Base-by-base conservation (phyloP, 345 rosid genomes). In the Salix arbutifolia region DNA sequence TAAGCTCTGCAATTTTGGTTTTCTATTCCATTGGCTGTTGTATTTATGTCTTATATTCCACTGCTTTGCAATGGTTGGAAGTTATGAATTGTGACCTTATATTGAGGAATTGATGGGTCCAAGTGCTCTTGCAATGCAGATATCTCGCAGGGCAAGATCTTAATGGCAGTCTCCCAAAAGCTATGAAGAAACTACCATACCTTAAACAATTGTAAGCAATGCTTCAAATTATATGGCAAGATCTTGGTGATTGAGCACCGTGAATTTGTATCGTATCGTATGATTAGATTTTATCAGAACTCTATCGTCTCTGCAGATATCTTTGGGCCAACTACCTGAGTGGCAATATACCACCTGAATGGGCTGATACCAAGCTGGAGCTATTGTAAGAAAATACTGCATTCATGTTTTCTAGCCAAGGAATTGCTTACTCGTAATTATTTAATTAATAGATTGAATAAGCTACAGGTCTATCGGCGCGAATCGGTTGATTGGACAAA, bases 321-420 rank as follows among this genome's bases (percentile, higher is more conserved):
- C 73, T 76, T 8, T 26, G 38, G 58, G 67, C 67, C 5, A 76
- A 76, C 72, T 76, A 68, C 30, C 78, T 76, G 3, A 58, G 67
- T 58, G 78, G 78, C 12, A 40, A 28, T 40, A 76, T 76, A 53
- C 78, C 78, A 69, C n/a, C 5, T 4, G 73, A 76, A 76, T 76
- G 78, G 78, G 73, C 67, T 68, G 18, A 30, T 69, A 38, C 67
- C 0, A 76, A 76, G 21, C 26, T 76, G 67, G 78, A 76, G 38
- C 5, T n/a, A 38, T 28, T 76, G 78, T 76, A 69, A 69, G 78
- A 26, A 76, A 56, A 58, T 48, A 0, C 14, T 53, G 40, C 23
- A 6, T 44, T 70, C 31, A 11, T 2, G n/a, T 38, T 44, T 40
- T 23, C 25, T 35, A 26, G 18, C 72, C 16, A 75, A 16, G 25